phyloP scores from a whole-genome alignment of 495 filamentous ascomycete genomes.

The Jackrogersella minutella region DNA sequence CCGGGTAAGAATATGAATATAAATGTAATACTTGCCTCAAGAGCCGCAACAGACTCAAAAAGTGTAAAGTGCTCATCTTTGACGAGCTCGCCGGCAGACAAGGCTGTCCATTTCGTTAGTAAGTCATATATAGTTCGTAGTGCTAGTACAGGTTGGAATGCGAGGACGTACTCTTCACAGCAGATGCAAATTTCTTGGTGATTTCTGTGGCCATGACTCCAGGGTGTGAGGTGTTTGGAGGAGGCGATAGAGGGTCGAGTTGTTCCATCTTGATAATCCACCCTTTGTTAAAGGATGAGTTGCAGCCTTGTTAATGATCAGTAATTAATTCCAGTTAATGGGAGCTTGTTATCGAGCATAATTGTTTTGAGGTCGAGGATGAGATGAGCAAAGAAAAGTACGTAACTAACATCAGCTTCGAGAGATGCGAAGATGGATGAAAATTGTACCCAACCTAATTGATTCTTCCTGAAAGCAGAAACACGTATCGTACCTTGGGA shows the following conservation, averaged over 20 bases:
- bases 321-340: background rate
- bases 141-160: background rate
- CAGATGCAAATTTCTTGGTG: constrained; percentile 75
- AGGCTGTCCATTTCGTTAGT: constrained; percentile 58
- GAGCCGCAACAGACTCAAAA: constrained; percentile 90
- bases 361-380: background rate
- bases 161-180: constrained; percentile 66
- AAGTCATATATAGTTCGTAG: constrained; percentile 2
- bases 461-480: too few species aligned
- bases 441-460: too few species aligned
- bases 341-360: constrained; percentile 4
- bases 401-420: constrained; percentile 1
- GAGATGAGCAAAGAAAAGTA: background rate
- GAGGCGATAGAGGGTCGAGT: constrained; percentile 27
- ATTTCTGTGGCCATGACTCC: constrained; percentile 74
- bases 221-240: constrained; percentile 52
- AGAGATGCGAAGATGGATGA: background rate
- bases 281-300: background rate
- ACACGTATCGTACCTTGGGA: too few species aligned
- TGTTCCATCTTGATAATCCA: constrained; percentile 33
- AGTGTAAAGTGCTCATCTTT: constrained; percentile 95
- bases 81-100: constrained; percentile 81
- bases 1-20: background rate
- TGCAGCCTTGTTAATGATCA: background rate
- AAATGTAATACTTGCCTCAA: constrained; percentile 74